phyloP scores from a whole-genome alignment of 257 asterid species.

The Capsicum chinense region DNA sequence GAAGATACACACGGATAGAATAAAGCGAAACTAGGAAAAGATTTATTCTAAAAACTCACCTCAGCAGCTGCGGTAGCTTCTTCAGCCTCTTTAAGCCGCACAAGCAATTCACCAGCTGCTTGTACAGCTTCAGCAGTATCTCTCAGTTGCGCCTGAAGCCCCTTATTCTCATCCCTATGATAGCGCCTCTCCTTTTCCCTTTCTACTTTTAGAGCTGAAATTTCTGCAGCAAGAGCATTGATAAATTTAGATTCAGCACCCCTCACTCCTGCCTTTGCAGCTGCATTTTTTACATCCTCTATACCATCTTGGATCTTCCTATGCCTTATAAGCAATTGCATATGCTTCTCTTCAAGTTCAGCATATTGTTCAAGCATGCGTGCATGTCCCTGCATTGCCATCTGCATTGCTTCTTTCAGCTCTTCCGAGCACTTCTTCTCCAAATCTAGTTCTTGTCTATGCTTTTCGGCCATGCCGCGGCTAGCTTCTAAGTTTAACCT shows the following conservation, averaged over 20 bases:
- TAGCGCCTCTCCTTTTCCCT: conserved; percentile 85
- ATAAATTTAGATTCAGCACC: conserved; percentile 91
- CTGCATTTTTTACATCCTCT: conserved; percentile 93
- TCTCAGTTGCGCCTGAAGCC: conserved; percentile 91
- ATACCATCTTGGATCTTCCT: conserved; percentile 83
- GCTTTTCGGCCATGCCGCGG: conserved; percentile 56
- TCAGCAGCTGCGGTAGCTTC: conserved; percentile 81
- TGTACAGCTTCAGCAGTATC: conserved; percentile 99
- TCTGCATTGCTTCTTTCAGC: conserved; percentile 96
- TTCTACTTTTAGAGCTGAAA: conserved; percentile 80
- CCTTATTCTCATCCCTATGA: conserved; percentile 81
- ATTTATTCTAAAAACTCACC: conserved; percentile 56
- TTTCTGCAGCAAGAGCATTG: conserved; percentile 86
- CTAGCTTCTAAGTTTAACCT: conserved; percentile 68
- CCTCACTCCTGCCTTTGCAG: conserved; percentile 91
- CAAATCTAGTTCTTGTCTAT: conserved; percentile 75
- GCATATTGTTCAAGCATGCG: conserved; percentile 99
- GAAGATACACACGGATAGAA: conserved; percentile 22
- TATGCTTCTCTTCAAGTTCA: conserved; percentile 94
- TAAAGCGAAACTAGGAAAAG: conserved; percentile 23
- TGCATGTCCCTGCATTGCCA: conserved; percentile 99
- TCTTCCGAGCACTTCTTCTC: conserved; percentile 91
- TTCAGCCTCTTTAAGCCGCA: conserved; percentile 92
- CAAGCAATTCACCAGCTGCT: conserved; percentile 96
- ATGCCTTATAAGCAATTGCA: conserved; percentile 79